Percentiles rank a stretch among this genome's conserved stretches.
phyloP scores from a whole-genome alignment of 1,284 basidiomycete species.

The Neolentinus lepideus region DNA sequence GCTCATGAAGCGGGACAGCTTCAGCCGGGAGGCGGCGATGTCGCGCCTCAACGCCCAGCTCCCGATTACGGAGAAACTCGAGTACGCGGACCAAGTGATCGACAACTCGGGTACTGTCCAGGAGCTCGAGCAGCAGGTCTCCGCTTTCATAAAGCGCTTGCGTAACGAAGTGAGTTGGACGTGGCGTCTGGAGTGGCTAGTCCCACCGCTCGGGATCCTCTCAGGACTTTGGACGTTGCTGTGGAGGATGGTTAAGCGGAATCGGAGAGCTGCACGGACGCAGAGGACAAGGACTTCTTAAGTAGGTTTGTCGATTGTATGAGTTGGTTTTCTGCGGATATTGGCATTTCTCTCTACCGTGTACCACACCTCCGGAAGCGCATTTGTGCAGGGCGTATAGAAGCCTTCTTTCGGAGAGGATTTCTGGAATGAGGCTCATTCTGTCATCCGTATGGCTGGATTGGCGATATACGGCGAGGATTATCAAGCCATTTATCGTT shows the following conservation, averaged over 20 bases:
- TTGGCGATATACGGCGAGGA: no score
- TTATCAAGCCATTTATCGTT: no score
- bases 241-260: constrained; percentile 19
- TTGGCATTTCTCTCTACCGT: neutral
- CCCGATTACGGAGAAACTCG: constrained; percentile 72
- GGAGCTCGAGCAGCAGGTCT: constrained; percentile 69
- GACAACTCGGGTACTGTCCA: constrained; percentile 80
- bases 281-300: neutral
- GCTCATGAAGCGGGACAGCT: constrained; percentile 64
- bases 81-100: constrained; percentile 81
- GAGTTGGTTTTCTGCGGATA: neutral
- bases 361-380: no score
- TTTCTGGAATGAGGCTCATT: no score
- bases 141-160: constrained; percentile 53
- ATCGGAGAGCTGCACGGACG: neutral
- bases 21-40: constrained; percentile 54
- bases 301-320: neutral
- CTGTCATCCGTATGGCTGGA: no score
- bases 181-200: constrained; percentile 74
- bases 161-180: constrained; percentile 49
- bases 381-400: no score
- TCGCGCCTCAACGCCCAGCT: constrained; percentile 79
- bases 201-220: constrained; percentile 68
- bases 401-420: no score
- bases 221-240: constrained; percentile 27